Evolutionary conservation across 169 alveolate species (phyloP), one percentile per base, ranked within the genome.

Genomic region (Eimeria nieschulzi): DNA sequence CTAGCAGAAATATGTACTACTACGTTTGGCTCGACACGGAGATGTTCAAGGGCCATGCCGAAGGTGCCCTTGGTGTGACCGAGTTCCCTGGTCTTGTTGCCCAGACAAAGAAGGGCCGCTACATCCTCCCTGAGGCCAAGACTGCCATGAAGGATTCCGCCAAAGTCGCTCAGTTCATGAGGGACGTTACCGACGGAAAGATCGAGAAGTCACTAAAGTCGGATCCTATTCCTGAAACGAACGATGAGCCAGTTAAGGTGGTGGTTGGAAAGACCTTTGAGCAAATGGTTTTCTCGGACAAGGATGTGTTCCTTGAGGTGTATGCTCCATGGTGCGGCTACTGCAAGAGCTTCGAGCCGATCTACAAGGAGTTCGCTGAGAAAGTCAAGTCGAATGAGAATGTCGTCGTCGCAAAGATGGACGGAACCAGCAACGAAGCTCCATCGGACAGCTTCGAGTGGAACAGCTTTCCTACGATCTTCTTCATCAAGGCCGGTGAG

Each of bases 301-400:
- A 96, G 87, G 98, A 97, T 92, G 99, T 98, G 64, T 94, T 98
- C 80, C 97, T 98, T 83, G 98, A 97, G 95, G 97, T 97, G 92
- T 98, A 98, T 85, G 99, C 99, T 9, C 99, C 99, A 71, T 98
- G 99, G 99, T 98, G 99, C 92, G 99, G 99, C 51, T 99, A 97
- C 96, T 98, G 99, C 96, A 97, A 98, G 94, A 93, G 96, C 92
- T 95, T 98, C 63, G 98, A 97, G 70, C 98, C 99, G 21, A 82
- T 90, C 63, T 95, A 95, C 95, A 95, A 82, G 72, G 94, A 94
- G 71, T 92, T 94, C 72, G 96, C 95, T 0, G 95, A 92, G 71
- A 92, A 97, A 90, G 83, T 96, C 91, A 92, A 91, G 91, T 93
- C 85, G 84, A 96, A 95, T 78, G 96, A 94, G 70, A 93, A 95